A percentile compares a stretch with the other conserved stretches of the same genome.
Evolutionary conservation across 2,329 filamentous ascomycete species (phyloP).

Genomic region (Arthrobotrys entomopaga): DNA sequence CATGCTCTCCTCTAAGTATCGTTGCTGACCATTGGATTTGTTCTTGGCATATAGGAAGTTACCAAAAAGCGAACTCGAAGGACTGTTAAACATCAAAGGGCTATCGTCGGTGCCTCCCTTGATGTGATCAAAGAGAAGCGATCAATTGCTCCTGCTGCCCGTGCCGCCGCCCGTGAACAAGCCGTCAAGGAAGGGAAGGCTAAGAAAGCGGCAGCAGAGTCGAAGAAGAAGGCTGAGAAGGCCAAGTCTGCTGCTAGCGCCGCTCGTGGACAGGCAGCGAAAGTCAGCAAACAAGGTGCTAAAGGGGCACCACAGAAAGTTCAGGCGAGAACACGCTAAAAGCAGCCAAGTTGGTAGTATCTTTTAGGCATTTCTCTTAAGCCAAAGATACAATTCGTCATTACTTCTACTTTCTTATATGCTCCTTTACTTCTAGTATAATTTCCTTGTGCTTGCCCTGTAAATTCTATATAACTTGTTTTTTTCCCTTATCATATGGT

Average conservation of each 20-base stretch:
- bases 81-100: conserved; percentile 98
- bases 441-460: conserved; percentile 36
- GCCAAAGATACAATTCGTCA: conserved; percentile 44
- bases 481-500: conserved; percentile 46
- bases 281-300: conserved; percentile 96
- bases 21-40: conserved; percentile 55
- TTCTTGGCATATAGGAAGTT: conserved; percentile 77
- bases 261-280: conserved; percentile 79
- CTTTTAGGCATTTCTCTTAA: conserved; percentile 52
- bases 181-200: conserved; percentile 99
- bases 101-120: conserved; percentile 98
- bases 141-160: conserved; percentile 91
- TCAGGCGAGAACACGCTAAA: conserved; percentile 85
- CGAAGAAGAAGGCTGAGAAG: conserved; percentile 99
- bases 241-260: conserved; percentile 83
- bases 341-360: conserved; percentile 41
- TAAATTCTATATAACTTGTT: conserved; percentile 49
- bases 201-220: conserved; percentile 89
- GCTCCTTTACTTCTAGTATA: conserved; percentile 22
- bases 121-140: conserved; percentile 99
- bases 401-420: conserved; percentile 20
- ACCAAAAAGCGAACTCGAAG: conserved; percentile 99
- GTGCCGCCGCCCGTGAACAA: conserved; percentile 84
- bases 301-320: conserved; percentile 91
- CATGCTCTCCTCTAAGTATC: neutral